Evolutionary conservation across 192 early-diverging fungal species (phyloP).

Genomic region (Coemansia sp.): DNA sequence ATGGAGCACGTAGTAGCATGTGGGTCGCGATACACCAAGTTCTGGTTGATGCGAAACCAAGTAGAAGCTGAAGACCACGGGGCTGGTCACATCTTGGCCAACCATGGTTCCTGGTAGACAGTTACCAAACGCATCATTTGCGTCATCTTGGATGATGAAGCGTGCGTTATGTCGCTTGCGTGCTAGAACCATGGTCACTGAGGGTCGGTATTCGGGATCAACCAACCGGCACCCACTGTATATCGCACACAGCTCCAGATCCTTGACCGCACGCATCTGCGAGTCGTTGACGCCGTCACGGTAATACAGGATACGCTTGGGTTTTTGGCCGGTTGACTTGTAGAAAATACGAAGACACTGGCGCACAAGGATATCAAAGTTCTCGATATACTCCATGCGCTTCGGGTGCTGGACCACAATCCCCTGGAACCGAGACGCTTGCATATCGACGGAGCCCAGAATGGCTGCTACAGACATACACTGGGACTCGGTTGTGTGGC

Average conservation of each 20-base stretch:
- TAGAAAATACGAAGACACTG: constrained; percentile 51
- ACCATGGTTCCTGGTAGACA: constrained; percentile 31
- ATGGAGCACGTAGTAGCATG: constrained; percentile 38
- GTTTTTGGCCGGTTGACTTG: constrained; percentile 37
- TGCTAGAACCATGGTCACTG: constrained; percentile 22
- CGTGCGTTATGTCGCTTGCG: constrained; percentile 37
- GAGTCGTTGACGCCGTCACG: constrained; percentile 57
- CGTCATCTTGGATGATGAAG: constrained; percentile 5
- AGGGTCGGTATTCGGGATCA: constrained; percentile 17
- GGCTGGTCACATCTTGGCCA: background rate
- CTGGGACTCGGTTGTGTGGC: constrained; percentile 48
- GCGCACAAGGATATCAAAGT: constrained; percentile 32
- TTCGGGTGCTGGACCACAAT: constrained; percentile 39
- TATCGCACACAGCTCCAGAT: constrained; percentile 25
- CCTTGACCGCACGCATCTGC: constrained; percentile 21
- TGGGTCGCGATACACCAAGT: constrained; percentile 18
- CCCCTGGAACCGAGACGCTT: constrained; percentile 28
- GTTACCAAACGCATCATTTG: constrained; percentile 7
- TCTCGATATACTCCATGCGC: constrained; percentile 36
- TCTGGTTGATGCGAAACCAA: constrained; percentile 24
- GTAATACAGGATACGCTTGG: constrained; percentile 59
- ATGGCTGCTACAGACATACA: constrained; percentile 54
- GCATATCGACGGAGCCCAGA: constrained; percentile 36
- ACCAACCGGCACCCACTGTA: constrained; percentile 23
- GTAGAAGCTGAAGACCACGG: constrained; percentile 24